These are phyloP conservation scores for Debaryomyces sp. DNA, from an alignment of 1,139 yeast genomes.

Conservation along the genomic window DNA sequence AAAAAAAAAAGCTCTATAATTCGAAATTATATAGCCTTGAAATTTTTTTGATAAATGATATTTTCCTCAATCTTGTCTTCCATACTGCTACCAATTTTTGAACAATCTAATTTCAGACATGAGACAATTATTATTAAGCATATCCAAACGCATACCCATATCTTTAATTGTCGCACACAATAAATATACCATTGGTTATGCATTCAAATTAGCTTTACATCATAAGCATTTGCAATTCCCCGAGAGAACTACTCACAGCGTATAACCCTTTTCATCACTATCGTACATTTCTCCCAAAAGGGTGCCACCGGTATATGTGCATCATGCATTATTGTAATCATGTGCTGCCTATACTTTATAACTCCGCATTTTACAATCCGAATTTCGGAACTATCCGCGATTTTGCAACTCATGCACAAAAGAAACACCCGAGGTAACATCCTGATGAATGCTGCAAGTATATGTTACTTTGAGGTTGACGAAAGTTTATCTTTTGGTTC, in stretches of 20 bases:
- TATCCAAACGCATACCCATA: background rate
- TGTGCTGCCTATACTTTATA: background rate
- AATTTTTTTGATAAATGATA: background rate
- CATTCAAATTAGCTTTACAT: background rate
- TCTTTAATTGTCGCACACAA: background rate
- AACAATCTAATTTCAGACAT: constrained; percentile 1
- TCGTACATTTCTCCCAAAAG: background rate
- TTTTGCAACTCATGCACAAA: constrained; percentile 1
- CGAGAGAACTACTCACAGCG: background rate
- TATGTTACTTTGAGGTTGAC: background rate
- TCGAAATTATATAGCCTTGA: background rate
- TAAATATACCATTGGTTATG: background rate
- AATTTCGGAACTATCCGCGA: background rate
- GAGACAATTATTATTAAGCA: constrained; percentile 1
- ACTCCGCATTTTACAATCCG: constrained; percentile 1
- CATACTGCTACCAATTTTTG: background rate
- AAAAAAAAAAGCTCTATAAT: background rate
- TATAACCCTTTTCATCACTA: background rate
- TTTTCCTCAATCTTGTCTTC: constrained; percentile 1
- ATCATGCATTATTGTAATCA: background rate
- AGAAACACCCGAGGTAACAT: background rate
- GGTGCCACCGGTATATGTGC: background rate
- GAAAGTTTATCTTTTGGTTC: background rate
- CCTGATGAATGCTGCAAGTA: background rate
- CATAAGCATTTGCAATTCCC: background rate